Evolutionary conservation across 2,329 filamentous ascomycete species (phyloP).

Genomic region (Albifimbria verrucaria): DNA sequence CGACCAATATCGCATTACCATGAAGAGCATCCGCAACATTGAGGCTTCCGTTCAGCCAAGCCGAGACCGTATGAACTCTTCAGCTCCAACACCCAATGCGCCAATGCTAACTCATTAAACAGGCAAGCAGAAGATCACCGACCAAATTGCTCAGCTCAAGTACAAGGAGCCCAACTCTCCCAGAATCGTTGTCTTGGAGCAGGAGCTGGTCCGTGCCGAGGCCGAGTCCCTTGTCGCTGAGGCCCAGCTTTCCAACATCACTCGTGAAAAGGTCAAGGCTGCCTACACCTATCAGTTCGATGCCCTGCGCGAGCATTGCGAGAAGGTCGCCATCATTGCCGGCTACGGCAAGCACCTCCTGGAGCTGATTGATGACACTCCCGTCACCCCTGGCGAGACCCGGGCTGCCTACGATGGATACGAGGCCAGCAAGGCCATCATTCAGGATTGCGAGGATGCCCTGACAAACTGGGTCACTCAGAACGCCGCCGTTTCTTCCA

Average conservation of each 20-base stretch:
- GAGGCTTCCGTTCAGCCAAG: slow-evolving; percentile 97
- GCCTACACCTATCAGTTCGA: slow-evolving; percentile 99
- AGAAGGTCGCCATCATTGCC: slow-evolving; percentile 97
- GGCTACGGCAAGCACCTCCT: slow-evolving; percentile 98
- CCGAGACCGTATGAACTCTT: slow-evolving; percentile 72
- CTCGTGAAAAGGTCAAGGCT: slow-evolving; percentile 97
- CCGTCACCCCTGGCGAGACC: slow-evolving; percentile 95
- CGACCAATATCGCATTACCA: slow-evolving; percentile 97
- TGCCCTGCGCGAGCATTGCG: slow-evolving; percentile 92
- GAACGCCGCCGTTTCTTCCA: slow-evolving; percentile 83
- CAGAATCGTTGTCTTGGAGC: slow-evolving; percentile 95
- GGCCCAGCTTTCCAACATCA: slow-evolving; percentile 98
- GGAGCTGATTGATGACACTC: slow-evolving; percentile 92
- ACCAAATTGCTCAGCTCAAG: slow-evolving; percentile 97
- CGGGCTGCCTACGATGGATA: slow-evolving; percentile 96
- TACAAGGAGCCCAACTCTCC: slow-evolving; percentile 99
- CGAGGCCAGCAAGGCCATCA: slow-evolving; percentile 97
- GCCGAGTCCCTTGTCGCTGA: slow-evolving; percentile 98
- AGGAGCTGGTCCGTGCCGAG: slow-evolving; percentile 96
- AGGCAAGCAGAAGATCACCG: slow-evolving; percentile 99
- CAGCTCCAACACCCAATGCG: too few species aligned
- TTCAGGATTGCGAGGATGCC: slow-evolving; percentile 97
- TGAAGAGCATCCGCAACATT: slow-evolving; percentile 99
- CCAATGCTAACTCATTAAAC: slow-evolving; percentile 10
- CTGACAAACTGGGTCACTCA: slow-evolving; percentile 95